Conservation (phyloP, 2,329 filamentous ascomycete genomes). For the Talaromyces rugulosus region DNA sequence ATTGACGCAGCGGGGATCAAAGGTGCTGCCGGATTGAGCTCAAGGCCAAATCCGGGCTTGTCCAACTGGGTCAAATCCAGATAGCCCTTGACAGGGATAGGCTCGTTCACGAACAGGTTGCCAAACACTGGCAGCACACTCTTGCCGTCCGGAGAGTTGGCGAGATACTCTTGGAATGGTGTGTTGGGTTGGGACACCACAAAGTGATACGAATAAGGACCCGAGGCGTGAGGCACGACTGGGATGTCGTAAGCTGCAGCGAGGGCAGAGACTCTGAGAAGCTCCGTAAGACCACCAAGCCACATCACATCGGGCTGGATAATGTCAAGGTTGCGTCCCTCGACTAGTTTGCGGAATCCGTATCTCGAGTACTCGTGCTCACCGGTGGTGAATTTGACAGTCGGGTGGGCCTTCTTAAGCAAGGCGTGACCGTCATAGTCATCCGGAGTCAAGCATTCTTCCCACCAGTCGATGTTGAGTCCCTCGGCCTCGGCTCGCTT, state of each 20-base stretch:
- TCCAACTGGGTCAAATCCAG: constrained; percentile 76
- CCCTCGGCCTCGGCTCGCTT: constrained; percentile 75
- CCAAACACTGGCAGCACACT: constrained; percentile 89
- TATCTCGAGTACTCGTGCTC: constrained; percentile 95
- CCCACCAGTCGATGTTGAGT: constrained; percentile 94
- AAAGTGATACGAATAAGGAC: constrained; percentile 94
- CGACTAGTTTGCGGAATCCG: constrained; percentile 90
- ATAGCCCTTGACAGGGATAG: constrained; percentile 78
- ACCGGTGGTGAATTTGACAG: constrained; percentile 89
- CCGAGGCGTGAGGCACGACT: constrained; percentile 90
- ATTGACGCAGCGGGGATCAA: constrained; percentile 72
- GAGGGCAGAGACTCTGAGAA: constrained; percentile 83
- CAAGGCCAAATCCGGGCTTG: constrained; percentile 85
- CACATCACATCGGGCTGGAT: constrained; percentile 97
- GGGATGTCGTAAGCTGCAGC: constrained; percentile 91
- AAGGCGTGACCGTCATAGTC: constrained; percentile 87
- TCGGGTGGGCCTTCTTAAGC: constrained; percentile 86
- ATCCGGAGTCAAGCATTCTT: constrained; percentile 87
- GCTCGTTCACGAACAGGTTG: constrained; percentile 84
- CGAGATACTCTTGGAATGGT: constrained; percentile 93
- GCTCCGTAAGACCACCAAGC: constrained; percentile 87
- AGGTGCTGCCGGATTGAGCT: constrained; percentile 75
- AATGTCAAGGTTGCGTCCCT: constrained; percentile 87
- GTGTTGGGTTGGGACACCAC: constrained; percentile 90
- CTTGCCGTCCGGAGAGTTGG: constrained; percentile 87